A percentile compares a stretch with the other conserved stretches of the same genome.
Conservation (phyloP, 176 grass and related monocot genomes). For the Poa pratensis region DNA sequence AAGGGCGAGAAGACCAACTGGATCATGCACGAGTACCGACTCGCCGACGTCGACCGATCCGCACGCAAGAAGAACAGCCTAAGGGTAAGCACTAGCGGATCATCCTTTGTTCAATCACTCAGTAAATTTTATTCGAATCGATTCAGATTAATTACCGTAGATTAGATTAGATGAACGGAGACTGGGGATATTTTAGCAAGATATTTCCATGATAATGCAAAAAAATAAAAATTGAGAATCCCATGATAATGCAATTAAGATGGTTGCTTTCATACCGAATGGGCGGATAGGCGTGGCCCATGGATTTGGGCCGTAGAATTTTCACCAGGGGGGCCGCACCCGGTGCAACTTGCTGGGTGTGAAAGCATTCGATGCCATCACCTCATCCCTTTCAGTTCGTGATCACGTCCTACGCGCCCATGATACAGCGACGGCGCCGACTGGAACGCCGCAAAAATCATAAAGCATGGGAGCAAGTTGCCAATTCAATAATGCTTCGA, state of each 20-base stretch:
- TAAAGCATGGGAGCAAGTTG: neutral
- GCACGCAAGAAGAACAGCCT: slow-evolving; percentile 81
- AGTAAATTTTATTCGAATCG: too few species aligned
- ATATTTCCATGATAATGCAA: neutral
- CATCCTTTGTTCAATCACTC: too few species aligned
- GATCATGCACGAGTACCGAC: slow-evolving; percentile 99
- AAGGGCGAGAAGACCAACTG: slow-evolving; percentile 98
- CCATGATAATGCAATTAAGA: neutral
- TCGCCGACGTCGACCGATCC: slow-evolving; percentile 77
- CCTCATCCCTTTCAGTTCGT: slow-evolving; percentile 21
- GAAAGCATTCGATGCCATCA: slow-evolving; percentile 55
- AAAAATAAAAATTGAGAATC: too few species aligned
- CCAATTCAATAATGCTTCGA: neutral
- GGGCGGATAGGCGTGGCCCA: slow-evolving; percentile 32
- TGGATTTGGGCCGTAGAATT: slow-evolving; percentile 37
- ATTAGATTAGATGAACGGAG: too few species aligned
- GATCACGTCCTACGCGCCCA: neutral
- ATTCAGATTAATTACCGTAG: too few species aligned
- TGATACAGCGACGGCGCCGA: slow-evolving; percentile 28
- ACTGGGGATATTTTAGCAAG: neutral
- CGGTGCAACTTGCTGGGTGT: slow-evolving; percentile 44
- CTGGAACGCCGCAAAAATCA: neutral
- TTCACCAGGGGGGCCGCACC: slow-evolving; percentile 32
- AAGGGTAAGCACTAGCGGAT: slow-evolving; percentile 43
- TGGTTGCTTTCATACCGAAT: slow-evolving; percentile 32